Conservation (phyloP, 768 basidiomycete species). For the Xerocomellus amylosporus region DNA sequence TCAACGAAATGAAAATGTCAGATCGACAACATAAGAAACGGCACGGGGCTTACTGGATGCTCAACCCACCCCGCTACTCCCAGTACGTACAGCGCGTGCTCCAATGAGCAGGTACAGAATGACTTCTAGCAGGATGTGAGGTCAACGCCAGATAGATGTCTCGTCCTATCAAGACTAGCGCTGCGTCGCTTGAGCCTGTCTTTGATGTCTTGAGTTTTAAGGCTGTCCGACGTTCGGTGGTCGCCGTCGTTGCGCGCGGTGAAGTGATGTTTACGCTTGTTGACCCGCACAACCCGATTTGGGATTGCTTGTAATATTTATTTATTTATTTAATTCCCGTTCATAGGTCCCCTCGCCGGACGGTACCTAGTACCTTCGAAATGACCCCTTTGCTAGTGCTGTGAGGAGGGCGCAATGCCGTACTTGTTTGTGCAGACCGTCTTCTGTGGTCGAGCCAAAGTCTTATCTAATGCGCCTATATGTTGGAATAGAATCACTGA, state of each 20-base stretch:
- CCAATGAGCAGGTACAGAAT: background rate
- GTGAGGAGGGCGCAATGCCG: too few species aligned
- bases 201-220: background rate
- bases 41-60: background rate
- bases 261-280: constrained; percentile 14
- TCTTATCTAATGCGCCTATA: too few species aligned
- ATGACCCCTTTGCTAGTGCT: too few species aligned
- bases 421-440: too few species aligned
- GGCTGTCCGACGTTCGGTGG: background rate
- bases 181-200: background rate
- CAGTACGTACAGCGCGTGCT: background rate
- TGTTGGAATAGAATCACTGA: too few species aligned
- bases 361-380: too few species aligned
- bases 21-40: background rate
- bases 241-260: constrained; percentile 11
- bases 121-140: background rate
- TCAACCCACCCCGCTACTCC: background rate
- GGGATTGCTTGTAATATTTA: background rate
- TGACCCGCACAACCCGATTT: background rate
- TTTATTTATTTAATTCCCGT: too few species aligned
- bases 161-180: background rate
- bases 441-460: too few species aligned
- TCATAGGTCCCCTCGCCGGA: too few species aligned
- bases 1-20: background rate
- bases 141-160: background rate